These are phyloP conservation scores for Xylariaceae sp. DNA, from an alignment of 2,329 filamentous ascomycete species.

Conservation along the genomic window DNA sequence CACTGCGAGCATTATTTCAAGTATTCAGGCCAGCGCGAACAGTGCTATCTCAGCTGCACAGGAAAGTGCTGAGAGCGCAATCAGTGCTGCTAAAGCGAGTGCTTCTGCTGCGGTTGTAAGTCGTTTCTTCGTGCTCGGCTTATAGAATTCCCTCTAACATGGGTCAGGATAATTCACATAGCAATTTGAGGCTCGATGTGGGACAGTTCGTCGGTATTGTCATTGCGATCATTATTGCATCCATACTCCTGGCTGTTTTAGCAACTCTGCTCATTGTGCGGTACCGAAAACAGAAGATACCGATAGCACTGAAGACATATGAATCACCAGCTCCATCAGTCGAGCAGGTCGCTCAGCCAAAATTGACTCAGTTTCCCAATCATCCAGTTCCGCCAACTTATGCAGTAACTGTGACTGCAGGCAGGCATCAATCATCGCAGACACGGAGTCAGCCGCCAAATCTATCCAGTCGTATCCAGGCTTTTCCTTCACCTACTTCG, in stretches of 20 bases:
- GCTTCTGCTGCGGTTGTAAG: conserved; percentile 15
- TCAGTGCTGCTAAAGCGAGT: conserved; percentile 5
- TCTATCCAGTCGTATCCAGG: not conserved
- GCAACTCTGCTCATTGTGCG: conserved; percentile 12
- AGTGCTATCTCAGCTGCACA: conserved; percentile 6
- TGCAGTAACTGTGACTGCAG: not conserved
- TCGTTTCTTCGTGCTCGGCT: not conserved
- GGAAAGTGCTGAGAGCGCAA: conserved; percentile 8
- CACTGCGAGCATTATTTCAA: conserved; percentile 2
- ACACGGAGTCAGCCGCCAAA: not conserved
- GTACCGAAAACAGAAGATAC: conserved; percentile 11
- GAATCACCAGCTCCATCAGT: not conserved
- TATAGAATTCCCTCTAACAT: conserved; percentile 1
- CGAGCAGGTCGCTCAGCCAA: not conserved
- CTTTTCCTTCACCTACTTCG: not conserved
- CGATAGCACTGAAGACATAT: not conserved
- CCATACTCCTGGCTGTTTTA: conserved; percentile 12
- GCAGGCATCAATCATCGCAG: not conserved
- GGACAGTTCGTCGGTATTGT: conserved; percentile 18
- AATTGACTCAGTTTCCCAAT: not conserved
- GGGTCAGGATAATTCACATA: not conserved
- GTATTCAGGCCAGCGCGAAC: conserved; percentile 5
- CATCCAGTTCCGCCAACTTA: not conserved
- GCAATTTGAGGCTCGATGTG: conserved; percentile 3
- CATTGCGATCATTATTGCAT: conserved; percentile 12